These are phyloP conservation scores for Aspergillus jensenii DNA, from an alignment of 2,329 filamentous ascomycete genomes.

Conservation along the genomic window DNA sequence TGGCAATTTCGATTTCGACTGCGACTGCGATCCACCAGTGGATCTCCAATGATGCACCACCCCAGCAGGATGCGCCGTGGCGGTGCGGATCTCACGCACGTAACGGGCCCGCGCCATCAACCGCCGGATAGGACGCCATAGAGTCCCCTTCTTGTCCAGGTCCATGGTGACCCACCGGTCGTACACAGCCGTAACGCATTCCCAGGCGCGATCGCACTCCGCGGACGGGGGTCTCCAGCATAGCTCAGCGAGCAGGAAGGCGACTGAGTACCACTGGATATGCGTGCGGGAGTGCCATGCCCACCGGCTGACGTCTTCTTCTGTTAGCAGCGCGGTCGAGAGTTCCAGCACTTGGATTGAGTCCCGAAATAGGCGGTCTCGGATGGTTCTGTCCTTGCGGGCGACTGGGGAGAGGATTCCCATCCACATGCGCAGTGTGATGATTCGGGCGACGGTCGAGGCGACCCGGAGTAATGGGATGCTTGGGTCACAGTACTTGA, in stretches of 20 bases:
- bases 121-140: slow-evolving; percentile 11
- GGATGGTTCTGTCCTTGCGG: background rate
- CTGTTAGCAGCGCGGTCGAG: slow-evolving; percentile 61
- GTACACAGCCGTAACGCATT: slow-evolving; percentile 48
- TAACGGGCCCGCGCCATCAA: slow-evolving; percentile 16
- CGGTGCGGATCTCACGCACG: slow-evolving; percentile 9
- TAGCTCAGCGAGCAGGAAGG: slow-evolving; percentile 60
- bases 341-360: slow-evolving; percentile 72
- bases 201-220: slow-evolving; percentile 58
- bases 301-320: slow-evolving; percentile 59
- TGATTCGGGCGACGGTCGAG: slow-evolving; percentile 15
- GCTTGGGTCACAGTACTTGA: slow-evolving; percentile 17
- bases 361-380: slow-evolving; percentile 58
- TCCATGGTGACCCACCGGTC: slow-evolving; percentile 14
- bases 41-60: background rate
- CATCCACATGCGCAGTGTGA: slow-evolving; percentile 20
- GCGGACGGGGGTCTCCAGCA: slow-evolving; percentile 56
- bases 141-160: slow-evolving; percentile 1
- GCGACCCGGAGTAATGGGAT: slow-evolving; percentile 12
- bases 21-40: background rate
- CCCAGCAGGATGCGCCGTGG: background rate
- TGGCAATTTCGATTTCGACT: background rate
- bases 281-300: slow-evolving; percentile 63
- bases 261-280: slow-evolving; percentile 63
- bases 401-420: slow-evolving; percentile 13